phyloP scores from a whole-genome alignment of 2,329 filamentous ascomycete genomes.

The Microdochium paspali region DNA sequence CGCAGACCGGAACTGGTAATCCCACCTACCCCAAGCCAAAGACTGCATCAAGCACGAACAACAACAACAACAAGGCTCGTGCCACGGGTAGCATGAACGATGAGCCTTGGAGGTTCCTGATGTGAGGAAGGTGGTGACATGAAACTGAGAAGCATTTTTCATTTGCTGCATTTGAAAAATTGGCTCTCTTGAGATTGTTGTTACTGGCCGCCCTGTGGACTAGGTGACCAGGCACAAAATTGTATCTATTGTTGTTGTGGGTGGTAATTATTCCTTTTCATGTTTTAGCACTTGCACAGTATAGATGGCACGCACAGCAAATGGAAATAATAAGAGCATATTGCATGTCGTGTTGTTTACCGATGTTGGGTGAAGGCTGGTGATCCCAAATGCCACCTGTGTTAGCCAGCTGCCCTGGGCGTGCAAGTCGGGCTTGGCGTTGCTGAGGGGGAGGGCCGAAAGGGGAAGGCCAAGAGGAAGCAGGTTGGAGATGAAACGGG shows the following conservation, averaged over 20 bases:
- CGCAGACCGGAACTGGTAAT: slow-evolving; percentile 23
- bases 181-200: no score
- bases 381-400: no score
- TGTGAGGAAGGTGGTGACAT: neutral
- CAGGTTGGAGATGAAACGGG: no score
- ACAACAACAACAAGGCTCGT: neutral
- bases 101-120: neutral
- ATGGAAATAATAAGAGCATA: neutral
- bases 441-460: no score
- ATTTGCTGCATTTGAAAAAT: no score
- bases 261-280: neutral
- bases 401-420: no score
- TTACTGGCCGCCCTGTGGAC: no score
- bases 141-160: neutral
- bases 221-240: neutral
- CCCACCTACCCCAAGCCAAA: slow-evolving; percentile 8
- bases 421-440: neutral
- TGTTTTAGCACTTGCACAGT: neutral
- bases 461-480: no score
- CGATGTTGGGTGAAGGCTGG: no score
- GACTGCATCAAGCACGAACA: neutral
- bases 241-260: neutral
- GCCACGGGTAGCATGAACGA: neutral
- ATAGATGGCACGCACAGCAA: neutral
- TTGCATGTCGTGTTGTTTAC: no score